Conservation (phyloP, 352 stramenopile species). For the Phytopythium kandeliae region DNA sequence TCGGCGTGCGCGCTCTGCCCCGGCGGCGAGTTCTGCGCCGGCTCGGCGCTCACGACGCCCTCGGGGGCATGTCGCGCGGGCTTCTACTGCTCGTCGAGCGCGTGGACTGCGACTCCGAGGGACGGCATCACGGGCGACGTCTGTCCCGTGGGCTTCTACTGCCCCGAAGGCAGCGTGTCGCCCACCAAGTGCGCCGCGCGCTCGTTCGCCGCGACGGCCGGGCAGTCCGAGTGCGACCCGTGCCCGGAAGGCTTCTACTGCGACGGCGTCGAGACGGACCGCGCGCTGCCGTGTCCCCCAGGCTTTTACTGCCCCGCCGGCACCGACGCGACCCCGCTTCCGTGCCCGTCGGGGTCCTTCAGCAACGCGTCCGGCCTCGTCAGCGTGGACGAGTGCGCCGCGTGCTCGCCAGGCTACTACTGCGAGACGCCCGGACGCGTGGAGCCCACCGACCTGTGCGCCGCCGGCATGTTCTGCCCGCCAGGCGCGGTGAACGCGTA, state of each 20-base stretch:
- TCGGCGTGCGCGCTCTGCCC: slow-evolving; percentile 65
- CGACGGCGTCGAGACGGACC: slow-evolving; percentile 38
- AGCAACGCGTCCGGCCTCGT: slow-evolving; percentile 25
- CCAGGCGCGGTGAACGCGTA: slow-evolving; percentile 32
- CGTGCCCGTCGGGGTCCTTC: slow-evolving; percentile 76
- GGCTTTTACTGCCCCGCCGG: slow-evolving; percentile 44
- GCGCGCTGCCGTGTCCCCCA: slow-evolving; percentile 32
- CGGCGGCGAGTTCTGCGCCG: slow-evolving; percentile 45
- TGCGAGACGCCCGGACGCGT: slow-evolving; percentile 24
- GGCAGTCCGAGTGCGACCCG: slow-evolving; percentile 20
- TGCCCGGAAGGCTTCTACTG: slow-evolving; percentile 71
- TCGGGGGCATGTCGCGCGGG: slow-evolving; percentile 58
- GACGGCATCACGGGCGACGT: slow-evolving; percentile 34
- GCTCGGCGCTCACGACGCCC: slow-evolving; percentile 36
- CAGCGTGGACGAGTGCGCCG: slow-evolving; percentile 31
- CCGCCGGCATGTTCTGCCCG: slow-evolving; percentile 51
- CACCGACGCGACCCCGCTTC: slow-evolving; percentile 26
- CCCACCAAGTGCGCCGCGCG: slow-evolving; percentile 40
- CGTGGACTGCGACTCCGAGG: slow-evolving; percentile 37
- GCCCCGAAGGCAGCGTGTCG: slow-evolving; percentile 32
- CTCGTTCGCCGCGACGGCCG: slow-evolving; percentile 24
- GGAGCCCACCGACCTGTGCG: slow-evolving; percentile 30
- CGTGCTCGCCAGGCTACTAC: slow-evolving; percentile 35
- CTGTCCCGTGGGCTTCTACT: slow-evolving; percentile 62
- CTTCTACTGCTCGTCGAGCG: slow-evolving; percentile 75